A percentile compares a stretch with the other conserved stretches of the same genome.
phyloP scores from a whole-genome alignment of 345 rosid species.

The Streptanthus diversifolius region DNA sequence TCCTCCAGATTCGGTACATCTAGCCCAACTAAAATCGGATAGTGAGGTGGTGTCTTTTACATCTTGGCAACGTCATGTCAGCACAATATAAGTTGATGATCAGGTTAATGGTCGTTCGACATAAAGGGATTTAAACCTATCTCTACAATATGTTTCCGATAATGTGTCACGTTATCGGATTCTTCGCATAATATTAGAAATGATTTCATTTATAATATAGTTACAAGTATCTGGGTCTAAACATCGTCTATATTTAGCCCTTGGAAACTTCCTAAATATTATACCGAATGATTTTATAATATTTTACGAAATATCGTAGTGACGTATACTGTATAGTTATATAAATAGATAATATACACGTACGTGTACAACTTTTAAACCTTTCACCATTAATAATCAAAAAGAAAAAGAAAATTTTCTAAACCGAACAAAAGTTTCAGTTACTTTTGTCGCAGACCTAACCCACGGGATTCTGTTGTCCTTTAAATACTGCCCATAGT shows the following conservation, averaged over 20 bases:
- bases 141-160: too few species aligned
- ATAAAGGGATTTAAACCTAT: too few species aligned
- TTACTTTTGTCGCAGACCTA: neutral
- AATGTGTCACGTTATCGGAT: too few species aligned
- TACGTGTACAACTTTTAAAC: neutral
- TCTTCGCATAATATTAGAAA: too few species aligned
- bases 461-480: neutral
- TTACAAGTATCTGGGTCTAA: too few species aligned
- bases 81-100: too few species aligned
- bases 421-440: neutral
- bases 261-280: neutral
- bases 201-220: too few species aligned
- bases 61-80: too few species aligned
- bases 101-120: too few species aligned
- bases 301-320: neutral
- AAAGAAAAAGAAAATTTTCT: neutral
- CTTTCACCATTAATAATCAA: neutral
- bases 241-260: neutral
- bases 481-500: neutral
- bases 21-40: too few species aligned
- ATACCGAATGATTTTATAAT: neutral
- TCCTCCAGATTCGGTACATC: too few species aligned
- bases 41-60: too few species aligned
- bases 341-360: neutral
- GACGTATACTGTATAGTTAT: neutral